These are phyloP conservation scores for Hordeum pubiflorum DNA, from an alignment of 202 grass and related monocot genomes.

Conservation along the genomic window DNA sequence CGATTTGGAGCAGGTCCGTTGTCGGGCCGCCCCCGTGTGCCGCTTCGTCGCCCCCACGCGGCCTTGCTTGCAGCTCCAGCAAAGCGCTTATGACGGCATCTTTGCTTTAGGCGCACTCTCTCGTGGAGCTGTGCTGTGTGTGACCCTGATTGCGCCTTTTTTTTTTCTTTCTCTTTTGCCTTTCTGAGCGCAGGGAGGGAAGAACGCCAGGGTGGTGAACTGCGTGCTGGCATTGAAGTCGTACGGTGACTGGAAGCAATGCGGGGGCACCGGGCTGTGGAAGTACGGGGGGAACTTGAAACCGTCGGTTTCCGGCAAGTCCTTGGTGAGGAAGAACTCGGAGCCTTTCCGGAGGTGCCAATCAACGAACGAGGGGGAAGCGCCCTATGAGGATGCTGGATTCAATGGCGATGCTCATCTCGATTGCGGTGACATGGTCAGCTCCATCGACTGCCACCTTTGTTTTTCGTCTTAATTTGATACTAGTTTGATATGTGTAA, in stretches of 20 bases:
- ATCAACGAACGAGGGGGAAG: conserved; percentile 64
- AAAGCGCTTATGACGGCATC: conserved; percentile 26
- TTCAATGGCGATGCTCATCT: conserved; percentile 38
- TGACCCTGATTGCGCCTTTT: conserved; percentile 37
- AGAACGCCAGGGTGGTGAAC: conserved; percentile 88
- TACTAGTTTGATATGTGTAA: background rate
- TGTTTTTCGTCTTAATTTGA: background rate
- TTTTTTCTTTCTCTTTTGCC: background rate
- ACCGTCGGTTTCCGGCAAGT: conserved; percentile 43
- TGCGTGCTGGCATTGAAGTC: conserved; percentile 88
- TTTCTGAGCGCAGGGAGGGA: conserved; percentile 79
- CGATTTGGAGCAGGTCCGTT: conserved; percentile 88
- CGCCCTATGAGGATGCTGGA: conserved; percentile 42
- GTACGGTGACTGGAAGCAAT: conserved; percentile 93
- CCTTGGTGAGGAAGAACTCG: conserved; percentile 74
- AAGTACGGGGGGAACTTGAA: conserved; percentile 81
- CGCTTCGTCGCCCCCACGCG: background rate
- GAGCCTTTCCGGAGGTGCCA: conserved; percentile 71
- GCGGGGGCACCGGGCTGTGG: conserved; percentile 73
- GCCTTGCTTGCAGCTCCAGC: conserved; percentile 44
- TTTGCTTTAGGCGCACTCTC: conserved; percentile 32
- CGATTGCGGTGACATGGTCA: conserved; percentile 68
- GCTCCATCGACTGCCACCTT: conserved; percentile 7
- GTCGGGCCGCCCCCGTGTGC: background rate
- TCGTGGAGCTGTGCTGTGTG: conserved; percentile 20